Base-by-base conservation (phyloP, 139 green algal species). In the Limnomonas spitsbergensis region DNA sequence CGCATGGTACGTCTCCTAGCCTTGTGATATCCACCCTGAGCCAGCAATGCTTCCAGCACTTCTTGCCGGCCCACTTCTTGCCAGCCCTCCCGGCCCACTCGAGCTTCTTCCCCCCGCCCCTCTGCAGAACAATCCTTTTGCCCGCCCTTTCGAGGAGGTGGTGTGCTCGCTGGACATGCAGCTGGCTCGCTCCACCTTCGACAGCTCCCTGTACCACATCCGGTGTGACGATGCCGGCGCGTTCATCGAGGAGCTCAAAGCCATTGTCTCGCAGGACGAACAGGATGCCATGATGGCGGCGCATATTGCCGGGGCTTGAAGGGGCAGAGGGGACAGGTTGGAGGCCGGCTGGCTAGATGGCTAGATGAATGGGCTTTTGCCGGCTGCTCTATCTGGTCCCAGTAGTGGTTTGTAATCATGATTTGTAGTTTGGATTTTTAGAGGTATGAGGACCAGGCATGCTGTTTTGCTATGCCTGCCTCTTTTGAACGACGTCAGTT, bases 51-150 rank as follows among this genome's bases (percentile, higher is more conserved):
- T 61, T 61, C 14, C 47, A 61, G 47, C n/a, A n/a, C n/a, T n/a
- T n/a, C n/a, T n/a, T 61, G 14, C 47, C 47, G 20, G 47, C 47
- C 14, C 14, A 61, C 14, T 14, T 61, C 20, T 29, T 61, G 14
- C 20, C 20, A 61, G 20, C 14, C 14, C 14, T 29, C 20, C 20
- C 20, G 47, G 47, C 47, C 20, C 20, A 61, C 20, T 75, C 36
- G 24, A 52, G 20, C 36, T 7, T 66, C 47, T 42, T 7, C 68
- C 35, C 9, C 32, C 7, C 27, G 34, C 29, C 27, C n/a, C 4
- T 29, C 52, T 80, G 26, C 81, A 86, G 81, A 83, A 78, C 73
- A 86, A 86, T 77, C 81, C 77, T 1, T 82, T 83, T 53, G 81
- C 81, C 0, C 47, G 42, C 14, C 77, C 81, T 6, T 80, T 86